Evolutionary conservation across 208 protist genomes (phyloP), one percentile per base, ranked within the genome.

Genomic region (Blastocrithidia nonstop): DNA sequence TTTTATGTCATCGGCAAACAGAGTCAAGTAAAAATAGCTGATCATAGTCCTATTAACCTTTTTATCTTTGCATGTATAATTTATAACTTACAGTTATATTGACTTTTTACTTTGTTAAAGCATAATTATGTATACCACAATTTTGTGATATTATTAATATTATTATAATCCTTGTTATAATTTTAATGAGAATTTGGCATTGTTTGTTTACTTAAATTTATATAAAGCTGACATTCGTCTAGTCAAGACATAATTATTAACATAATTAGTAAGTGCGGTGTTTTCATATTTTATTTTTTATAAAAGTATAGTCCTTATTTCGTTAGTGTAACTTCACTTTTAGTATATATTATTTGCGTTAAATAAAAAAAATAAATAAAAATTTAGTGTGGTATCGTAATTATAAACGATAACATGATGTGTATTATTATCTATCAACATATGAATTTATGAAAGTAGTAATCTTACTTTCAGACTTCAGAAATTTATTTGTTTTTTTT

Each of bases 241-340:
- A n/a, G n/a, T n/a, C n/a, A n/a, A n/a, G n/a, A n/a, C n/a, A n/a
- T n/a, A n/a, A 35, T 35, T 13, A n/a, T 13, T 35, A 35, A 35
- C n/a, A 35, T n/a, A 35, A n/a, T 35, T 35, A 35, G n/a, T 35
- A 35, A n/a, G 29, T 35, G 29, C 29, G n/a, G n/a, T n/a, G n/a
- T n/a, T n/a, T n/a, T n/a, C 20, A 47, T 57, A 15, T 24, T 40
- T 51, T 33, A 58, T 50, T 57, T 41, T 57, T 39, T 52, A 45
- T 45, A 1, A 2, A 19, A 17, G 5, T 38, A 38, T 24, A 16
- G 13, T 43, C 9, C 2, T 39, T 55, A 32, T 27, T 40, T 48
- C 43, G 47, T 6, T 3, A 51, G 32, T 31, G 1, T 23, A 7
- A 51, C 41, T 40, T 36, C 40, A 47, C 57, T 54, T 54, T 29